A percentile compares a stretch with the other conserved stretches of the same genome.
These are phyloP conservation scores for Trichocladium uniseriatum DNA, from an alignment of 495 filamentous ascomycete species.

Conservation along the genomic window DNA sequence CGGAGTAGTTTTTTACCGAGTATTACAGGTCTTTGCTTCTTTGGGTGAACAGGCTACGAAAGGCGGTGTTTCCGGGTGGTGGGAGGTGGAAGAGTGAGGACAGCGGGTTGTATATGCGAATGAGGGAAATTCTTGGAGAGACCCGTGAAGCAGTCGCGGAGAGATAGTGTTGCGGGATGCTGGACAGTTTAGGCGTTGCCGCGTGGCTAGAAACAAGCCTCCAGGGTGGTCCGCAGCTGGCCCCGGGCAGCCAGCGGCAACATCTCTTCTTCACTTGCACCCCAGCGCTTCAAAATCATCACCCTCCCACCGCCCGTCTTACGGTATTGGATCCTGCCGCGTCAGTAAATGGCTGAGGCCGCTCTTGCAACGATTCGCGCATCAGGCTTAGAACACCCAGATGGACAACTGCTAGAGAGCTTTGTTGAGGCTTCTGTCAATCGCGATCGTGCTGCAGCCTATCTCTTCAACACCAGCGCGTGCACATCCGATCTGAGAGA, in stretches of 20 bases:
- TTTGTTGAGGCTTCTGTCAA: neutral
- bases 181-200: no score
- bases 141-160: neutral
- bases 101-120: slow-evolving; percentile 18
- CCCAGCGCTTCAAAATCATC: no score
- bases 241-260: no score
- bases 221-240: no score
- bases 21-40: slow-evolving; percentile 13
- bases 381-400: neutral
- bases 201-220: no score
- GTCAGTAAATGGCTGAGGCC: neutral
- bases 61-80: slow-evolving; percentile 30
- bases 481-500: neutral
- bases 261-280: no score
- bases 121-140: slow-evolving; percentile 20
- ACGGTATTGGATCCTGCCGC: no score
- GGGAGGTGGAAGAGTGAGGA: slow-evolving; percentile 13
- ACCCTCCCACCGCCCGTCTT: no score
- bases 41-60: slow-evolving; percentile 29
- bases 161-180: neutral
- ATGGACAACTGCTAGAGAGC: neutral
- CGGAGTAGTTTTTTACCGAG: slow-evolving; percentile 25
- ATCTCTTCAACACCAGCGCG: neutral
- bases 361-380: neutral
- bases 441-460: neutral